Base-by-base conservation (phyloP, 2,329 filamentous ascomycete species). In the Rutstroemia sydowiana region DNA sequence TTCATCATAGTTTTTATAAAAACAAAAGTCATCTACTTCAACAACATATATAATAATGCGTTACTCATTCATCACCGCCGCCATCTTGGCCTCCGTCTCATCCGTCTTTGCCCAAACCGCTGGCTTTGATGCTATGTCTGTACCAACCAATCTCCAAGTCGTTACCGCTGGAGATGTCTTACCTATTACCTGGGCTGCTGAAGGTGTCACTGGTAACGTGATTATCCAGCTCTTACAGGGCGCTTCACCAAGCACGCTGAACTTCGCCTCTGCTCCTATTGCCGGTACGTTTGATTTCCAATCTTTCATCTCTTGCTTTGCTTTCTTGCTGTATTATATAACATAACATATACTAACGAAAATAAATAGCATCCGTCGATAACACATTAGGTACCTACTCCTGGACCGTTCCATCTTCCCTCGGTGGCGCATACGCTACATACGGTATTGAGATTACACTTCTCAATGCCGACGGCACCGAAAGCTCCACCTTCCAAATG, bases 401-500 rank as follows among this genome's bases (percentile, higher is more conserved):
- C 54, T 84, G 81, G 81, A 56, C 62, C 21, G 71, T 83, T 47
- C 70, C 70, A 63, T 61, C 69, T 54, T 56, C 63, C 26, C 71
- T 77, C 26, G 75, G 74, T 56, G 61, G 61, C 52, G n/a, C n/a
- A n/a, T 63, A 70, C 37, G 69, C 69, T 48, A 72, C 73, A 62
- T 84, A 84, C 68, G 81, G 81, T 58, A 70, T 85, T 65, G 70
- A 73, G 69, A 70, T 85, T 68, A 66, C 66, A n/a, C n/a, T n/a
- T 56, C 71, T 75, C 32, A 73, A 77, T 59, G 68, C 66, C 23
- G 8, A 26, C 57, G 64, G 80, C 69, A 20, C 32, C 7, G 49
- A 69, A n/a, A n/a, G n/a, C 20, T 57, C 45, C 63, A 68, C 74
- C 63, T 80, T 78, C 74, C 79, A 84, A 74, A 84, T 76, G 74